Base-by-base conservation (phyloP, 1,139 yeast species). In the Tardiomyces depauwii region DNA sequence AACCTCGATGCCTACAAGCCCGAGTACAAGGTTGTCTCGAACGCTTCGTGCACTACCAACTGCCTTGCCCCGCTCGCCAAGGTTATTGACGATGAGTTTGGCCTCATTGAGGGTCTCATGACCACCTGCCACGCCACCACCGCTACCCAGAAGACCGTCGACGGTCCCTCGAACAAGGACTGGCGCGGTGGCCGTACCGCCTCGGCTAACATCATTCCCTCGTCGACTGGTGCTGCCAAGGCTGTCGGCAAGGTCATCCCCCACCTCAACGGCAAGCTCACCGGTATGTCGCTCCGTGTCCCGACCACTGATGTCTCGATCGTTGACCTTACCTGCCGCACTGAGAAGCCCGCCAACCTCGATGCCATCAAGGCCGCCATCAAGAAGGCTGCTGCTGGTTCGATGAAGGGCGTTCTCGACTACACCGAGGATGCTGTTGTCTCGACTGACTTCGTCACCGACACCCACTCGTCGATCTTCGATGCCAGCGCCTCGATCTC, bases 151-250 rank as follows among this genome's bases (percentile, higher is more conserved):
- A 83, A 83, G 81, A 81, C 89, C 55, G 93, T 83, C 58, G 93
- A 83, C 66, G 93, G 93, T 72, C 89, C 93, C 65, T 82, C 91
- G 69, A 82, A 80, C 78, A 83, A 83, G 80, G 93, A 84, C 78
- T 84, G 93, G 93, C 80, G 93, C 77, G 93, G 93, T 69, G 93
- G 93, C 70, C 81, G 93, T 73, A 80, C 93, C 64, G 93, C 93
- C 66, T 79, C 88, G 53, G 89, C 84, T 67, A 83, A 83, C 84
- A 82, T 83, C 68, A 83, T 83, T 63, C 93, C 93, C 67, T 83
- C 91, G 45, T 82, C 91, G 58, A 83, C 93, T 58, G 93, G 93
- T 77, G 93, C 93, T 65, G 94, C 94, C 66, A 83, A 83, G 79
- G 91, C 91, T 60, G 93, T 83, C 62, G 93, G 91, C 70, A 82